Conservation (phyloP, 768 basidiomycete genomes). For the Mrakia frigida region DNA sequence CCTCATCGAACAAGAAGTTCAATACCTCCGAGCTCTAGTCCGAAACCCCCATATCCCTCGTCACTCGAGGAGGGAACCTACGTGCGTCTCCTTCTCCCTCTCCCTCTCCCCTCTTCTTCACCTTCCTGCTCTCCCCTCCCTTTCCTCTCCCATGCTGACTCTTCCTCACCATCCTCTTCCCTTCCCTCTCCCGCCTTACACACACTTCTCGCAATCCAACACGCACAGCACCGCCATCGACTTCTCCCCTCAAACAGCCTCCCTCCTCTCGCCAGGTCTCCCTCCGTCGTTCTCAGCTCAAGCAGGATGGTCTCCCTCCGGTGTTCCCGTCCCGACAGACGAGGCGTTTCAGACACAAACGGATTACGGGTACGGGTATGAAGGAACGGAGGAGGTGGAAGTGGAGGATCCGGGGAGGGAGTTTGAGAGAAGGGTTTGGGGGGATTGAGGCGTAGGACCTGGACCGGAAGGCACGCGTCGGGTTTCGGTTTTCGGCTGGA, state of each 20-base stretch:
- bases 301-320: neutral
- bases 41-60: slow-evolving; percentile 1
- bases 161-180: too few relatives aligned
- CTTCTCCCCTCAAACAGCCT: slow-evolving; percentile 1
- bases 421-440: neutral
- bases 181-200: too few relatives aligned
- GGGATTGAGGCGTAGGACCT: neutral
- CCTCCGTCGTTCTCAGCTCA: neutral
- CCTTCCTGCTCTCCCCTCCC: neutral
- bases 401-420: neutral
- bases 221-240: neutral
- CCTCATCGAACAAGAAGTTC: slow-evolving; percentile 12
- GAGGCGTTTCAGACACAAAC: neutral
- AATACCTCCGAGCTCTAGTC: slow-evolving; percentile 6
- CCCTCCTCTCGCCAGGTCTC: neutral
- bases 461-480: too few relatives aligned
- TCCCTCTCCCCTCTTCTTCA: neutral
- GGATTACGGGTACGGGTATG: neutral
- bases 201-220: too few relatives aligned
- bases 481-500: neutral
- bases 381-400: neutral
- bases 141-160: neutral
- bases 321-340: neutral
- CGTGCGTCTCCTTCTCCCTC: neutral
- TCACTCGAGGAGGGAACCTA: neutral